Evolutionary conservation across 129 eudicot species (phyloP).

Genomic region (Flaveria sonorensis): DNA sequence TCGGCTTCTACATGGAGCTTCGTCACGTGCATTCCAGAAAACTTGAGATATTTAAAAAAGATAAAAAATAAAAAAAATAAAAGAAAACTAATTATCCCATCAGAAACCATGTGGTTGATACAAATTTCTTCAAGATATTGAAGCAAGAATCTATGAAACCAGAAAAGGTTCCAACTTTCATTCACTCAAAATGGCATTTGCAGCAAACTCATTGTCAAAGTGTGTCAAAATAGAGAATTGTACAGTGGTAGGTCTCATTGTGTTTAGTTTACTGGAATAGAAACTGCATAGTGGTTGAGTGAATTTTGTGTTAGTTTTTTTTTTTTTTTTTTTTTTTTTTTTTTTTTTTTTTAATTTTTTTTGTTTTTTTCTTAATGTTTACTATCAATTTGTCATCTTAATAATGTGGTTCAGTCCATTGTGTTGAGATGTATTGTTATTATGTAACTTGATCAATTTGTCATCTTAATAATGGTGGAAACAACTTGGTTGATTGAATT

Average conservation of each 20-base stretch:
- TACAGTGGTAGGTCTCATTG: constrained; percentile 41
- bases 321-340: constrained; percentile 13
- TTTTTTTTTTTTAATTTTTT: background rate
- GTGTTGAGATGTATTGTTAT: constrained; percentile 31
- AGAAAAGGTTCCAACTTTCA: constrained; percentile 19
- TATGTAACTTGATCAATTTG: constrained; percentile 16
- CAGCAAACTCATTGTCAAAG: constrained; percentile 6
- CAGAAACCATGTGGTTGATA: constrained; percentile 5
- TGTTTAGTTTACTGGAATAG: constrained; percentile 29
- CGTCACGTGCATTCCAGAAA: constrained; percentile 88
- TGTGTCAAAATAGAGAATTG: constrained; percentile 35
- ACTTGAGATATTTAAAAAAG: constrained; percentile 33
- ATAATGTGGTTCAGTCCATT: constrained; percentile 9
- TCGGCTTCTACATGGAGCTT: constrained; percentile 85
- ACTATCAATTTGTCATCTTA: no score
- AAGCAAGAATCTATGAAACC: constrained; percentile 13
- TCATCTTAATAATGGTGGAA: constrained; percentile 30
- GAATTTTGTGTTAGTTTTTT: background rate
- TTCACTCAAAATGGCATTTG: constrained; percentile 25
- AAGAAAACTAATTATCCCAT: background rate
- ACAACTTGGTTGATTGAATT: constrained; percentile 26
- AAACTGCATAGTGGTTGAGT: constrained; percentile 29
- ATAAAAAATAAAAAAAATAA: background rate
- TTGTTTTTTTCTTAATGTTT: constrained; percentile 13
- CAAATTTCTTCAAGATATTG: constrained; percentile 13